Percentiles rank a stretch among this genome's conserved stretches.
Conservation (phyloP, 768 basidiomycete species). For the Boletus pseudopeckii region DNA sequence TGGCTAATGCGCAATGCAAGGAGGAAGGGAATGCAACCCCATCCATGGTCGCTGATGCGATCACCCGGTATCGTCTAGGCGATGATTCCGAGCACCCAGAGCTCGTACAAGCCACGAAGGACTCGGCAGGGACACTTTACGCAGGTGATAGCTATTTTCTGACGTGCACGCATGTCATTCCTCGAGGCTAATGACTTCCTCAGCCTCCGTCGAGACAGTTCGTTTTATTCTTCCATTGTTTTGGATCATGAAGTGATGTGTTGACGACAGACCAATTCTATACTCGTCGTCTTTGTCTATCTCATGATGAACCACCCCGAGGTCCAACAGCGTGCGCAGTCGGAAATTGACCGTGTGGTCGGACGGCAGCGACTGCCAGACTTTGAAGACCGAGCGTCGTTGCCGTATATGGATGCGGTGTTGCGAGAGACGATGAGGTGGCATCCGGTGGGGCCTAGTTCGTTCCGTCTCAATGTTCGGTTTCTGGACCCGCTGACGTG, state of each 20-base stretch:
- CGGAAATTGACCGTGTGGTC: constrained; percentile 32
- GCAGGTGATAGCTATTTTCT: constrained; percentile 11
- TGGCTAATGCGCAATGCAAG: not conserved
- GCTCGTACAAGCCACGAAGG: constrained; percentile 16
- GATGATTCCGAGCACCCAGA: not conserved
- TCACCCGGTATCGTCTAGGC: constrained; percentile 1
- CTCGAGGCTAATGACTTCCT: not conserved
- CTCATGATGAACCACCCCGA: constrained; percentile 30
- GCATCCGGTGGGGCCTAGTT: constrained; percentile 25
- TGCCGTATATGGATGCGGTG: constrained; percentile 36
- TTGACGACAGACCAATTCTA: constrained; percentile 22
- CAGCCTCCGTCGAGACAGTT: constrained; percentile 34
- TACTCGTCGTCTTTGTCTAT: constrained; percentile 26
- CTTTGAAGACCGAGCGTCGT: constrained; percentile 24
- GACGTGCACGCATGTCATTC: no score
- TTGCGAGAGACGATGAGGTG: constrained; percentile 33
- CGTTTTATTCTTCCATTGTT: not conserved
- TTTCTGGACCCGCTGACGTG: not conserved
- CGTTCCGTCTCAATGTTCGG: not conserved
- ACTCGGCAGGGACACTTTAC: constrained; percentile 17
- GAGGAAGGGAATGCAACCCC: constrained; percentile 6
- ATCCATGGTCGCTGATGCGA: constrained; percentile 20
- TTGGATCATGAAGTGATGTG: not conserved
- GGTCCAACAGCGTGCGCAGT: constrained; percentile 28
- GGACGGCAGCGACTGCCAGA: constrained; percentile 29